Evolutionary conservation across 75 land plant genomes (phyloP).

Genomic region (Selaginella moellendorffii): DNA sequence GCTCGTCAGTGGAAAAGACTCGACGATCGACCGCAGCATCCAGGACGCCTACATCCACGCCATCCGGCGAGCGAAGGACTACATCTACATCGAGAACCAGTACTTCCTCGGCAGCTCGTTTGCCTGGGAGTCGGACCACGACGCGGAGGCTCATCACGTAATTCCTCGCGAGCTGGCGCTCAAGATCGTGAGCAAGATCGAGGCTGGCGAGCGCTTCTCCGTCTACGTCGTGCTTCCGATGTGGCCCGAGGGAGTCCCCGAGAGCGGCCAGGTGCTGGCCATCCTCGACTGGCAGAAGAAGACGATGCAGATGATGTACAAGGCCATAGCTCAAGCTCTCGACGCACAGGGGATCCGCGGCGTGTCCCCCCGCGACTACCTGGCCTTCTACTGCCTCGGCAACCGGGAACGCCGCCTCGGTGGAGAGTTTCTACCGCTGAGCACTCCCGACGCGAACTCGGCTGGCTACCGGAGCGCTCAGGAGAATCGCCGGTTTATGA

Average conservation of each 20-base stretch:
- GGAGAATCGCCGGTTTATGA: constrained; percentile 3
- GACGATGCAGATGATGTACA: constrained; percentile 11
- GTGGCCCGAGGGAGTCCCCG: constrained; percentile 8
- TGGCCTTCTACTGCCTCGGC: background rate
- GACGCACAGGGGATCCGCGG: background rate
- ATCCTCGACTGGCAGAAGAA: constrained; percentile 6
- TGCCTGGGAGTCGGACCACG: constrained; percentile 5
- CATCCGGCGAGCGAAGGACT: background rate
- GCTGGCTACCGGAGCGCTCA: background rate
- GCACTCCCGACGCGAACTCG: background rate
- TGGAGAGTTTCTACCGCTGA: background rate
- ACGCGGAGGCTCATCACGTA: background rate
- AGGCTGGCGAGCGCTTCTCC: background rate
- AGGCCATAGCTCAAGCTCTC: background rate
- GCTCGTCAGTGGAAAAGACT: constrained; percentile 3
- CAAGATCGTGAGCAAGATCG: background rate
- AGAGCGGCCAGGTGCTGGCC: background rate
- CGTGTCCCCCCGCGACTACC: background rate
- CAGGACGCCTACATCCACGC: constrained; percentile 10
- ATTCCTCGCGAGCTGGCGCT: background rate
- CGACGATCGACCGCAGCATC: background rate
- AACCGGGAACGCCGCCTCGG: background rate
- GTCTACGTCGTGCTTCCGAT: constrained; percentile 3
- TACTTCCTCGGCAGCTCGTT: constrained; percentile 8
- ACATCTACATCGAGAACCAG: constrained; percentile 5